A percentile compares a stretch with the other conserved stretches of the same genome.
phyloP scores from a whole-genome alignment of 1,284 basidiomycete species.

The Rhodotorula sp. region DNA sequence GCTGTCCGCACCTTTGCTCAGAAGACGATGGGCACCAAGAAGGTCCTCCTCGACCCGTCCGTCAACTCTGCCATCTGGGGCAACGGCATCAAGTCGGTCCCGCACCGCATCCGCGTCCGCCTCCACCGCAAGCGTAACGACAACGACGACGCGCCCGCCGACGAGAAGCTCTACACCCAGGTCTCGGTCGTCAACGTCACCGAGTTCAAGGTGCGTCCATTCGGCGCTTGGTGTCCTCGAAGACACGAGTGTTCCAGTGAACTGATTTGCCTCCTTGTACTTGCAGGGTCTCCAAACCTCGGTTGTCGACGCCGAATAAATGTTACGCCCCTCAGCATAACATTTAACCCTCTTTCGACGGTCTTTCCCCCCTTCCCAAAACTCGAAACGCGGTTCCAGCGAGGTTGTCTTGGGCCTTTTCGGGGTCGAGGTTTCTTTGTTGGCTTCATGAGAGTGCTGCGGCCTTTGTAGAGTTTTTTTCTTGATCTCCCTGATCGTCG shows the following conservation, averaged over 20 bases:
- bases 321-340: not conserved
- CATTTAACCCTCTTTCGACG: not conserved
- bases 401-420: not conserved
- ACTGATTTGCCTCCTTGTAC: too few relatives aligned
- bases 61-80: slow-evolving; percentile 92
- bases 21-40: slow-evolving; percentile 88
- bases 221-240: too few relatives aligned
- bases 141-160: slow-evolving; percentile 39
- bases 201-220: slow-evolving; percentile 67
- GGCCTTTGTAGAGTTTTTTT: too few relatives aligned
- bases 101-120: slow-evolving; percentile 82
- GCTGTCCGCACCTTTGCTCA: slow-evolving; percentile 82
- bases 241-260: too few relatives aligned
- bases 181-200: slow-evolving; percentile 71
- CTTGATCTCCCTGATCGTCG: too few relatives aligned
- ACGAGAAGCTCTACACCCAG: slow-evolving; percentile 95
- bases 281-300: slow-evolving; percentile 78
- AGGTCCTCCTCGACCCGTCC: slow-evolving; percentile 86
- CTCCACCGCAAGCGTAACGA: slow-evolving; percentile 72
- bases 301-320: slow-evolving; percentile 61
- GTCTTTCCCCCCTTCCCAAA: not conserved
- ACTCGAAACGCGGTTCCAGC: not conserved
- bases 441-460: too few relatives aligned
- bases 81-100: slow-evolving; percentile 83
- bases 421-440: too few relatives aligned